Conservation (phyloP, 768 basidiomycete species). For the Albatrellus ellisii region DNA sequence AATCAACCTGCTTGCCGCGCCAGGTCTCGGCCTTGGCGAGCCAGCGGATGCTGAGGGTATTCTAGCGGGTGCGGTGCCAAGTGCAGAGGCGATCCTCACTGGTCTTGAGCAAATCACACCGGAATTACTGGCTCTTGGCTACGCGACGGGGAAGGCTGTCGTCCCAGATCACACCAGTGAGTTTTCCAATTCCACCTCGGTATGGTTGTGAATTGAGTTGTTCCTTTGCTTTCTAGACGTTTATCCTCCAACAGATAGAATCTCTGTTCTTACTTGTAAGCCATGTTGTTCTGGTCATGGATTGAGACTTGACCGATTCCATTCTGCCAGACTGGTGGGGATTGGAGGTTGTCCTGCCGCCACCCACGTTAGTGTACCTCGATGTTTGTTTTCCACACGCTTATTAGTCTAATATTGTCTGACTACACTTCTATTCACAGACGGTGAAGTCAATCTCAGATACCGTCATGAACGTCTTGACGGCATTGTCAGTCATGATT, state of each 20-base stretch:
- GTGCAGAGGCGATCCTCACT: slow-evolving; percentile 53
- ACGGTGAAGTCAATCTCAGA: slow-evolving; percentile 45
- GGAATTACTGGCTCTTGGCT: slow-evolving; percentile 66
- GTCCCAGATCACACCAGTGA: slow-evolving; percentile 53
- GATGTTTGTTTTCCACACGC: slow-evolving; percentile 31
- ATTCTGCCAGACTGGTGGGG: slow-evolving; percentile 76
- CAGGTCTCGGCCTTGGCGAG: slow-evolving; percentile 62
- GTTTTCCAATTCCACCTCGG: slow-evolving; percentile 5
- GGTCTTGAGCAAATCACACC: slow-evolving; percentile 65
- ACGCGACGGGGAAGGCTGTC: slow-evolving; percentile 54
- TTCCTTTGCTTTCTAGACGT: slow-evolving; percentile 26
- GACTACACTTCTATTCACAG: slow-evolving; percentile 21
- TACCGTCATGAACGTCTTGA: slow-evolving; percentile 60
- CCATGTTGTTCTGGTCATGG: slow-evolving; percentile 1
- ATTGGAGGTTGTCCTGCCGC: slow-evolving; percentile 63
- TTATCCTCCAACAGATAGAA: slow-evolving; percentile 62
- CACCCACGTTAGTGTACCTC: slow-evolving; percentile 51
- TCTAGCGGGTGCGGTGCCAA: slow-evolving; percentile 65
- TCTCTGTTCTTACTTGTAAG: slow-evolving; percentile 72
- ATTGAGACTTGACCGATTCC: not conserved
- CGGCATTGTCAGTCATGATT: slow-evolving; percentile 54
- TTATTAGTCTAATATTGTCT: too few species aligned
- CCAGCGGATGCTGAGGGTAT: slow-evolving; percentile 57
- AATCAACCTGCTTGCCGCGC: slow-evolving; percentile 42
- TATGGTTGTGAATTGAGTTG: not conserved